Evolutionary conservation across 768 basidiomycete species (phyloP), one percentile per base, ranked within the genome.

Genomic region (Naganishia randhawae): DNA sequence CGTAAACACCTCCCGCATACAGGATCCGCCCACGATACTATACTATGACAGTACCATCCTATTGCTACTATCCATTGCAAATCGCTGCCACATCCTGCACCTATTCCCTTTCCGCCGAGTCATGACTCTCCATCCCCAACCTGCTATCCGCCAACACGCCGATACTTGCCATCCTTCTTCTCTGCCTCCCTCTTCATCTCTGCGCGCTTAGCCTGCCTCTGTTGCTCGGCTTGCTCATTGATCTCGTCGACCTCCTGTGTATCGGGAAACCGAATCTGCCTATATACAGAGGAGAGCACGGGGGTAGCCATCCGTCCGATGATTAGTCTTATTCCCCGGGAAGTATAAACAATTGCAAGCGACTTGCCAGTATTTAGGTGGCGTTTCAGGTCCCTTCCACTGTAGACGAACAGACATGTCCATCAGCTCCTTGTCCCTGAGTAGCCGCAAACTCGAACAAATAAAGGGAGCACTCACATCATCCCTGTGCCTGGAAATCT

Each of bases 151-250:
- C n/a, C 57, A 39, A 61, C 57, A 25, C 57, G 57, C 41, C 57
- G 57, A 61, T 61, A 61, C 57, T 61, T 61, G 14, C 57, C 57
- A 42, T 61, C 57, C 37, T 61, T 61, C 57, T 61, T 61, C 37
- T 42, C 57, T 1, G 63, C 63, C 63, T 64, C 63, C 63, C 42
- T 48, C 25, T 45, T 25, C 50, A 50, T 64, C 31, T 50, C 50
- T 1, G 42, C 42, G 29, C 63, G 63, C 39, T 64, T 64, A 1
- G 42, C 50, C 19, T 64, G 25, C 31, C 31, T 51, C 19, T 50
- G 42, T 27, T 17, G 2, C 19, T 64, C 50, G 27, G 63, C 63
- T 16, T 39, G 32, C 27, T 64, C 31, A 41, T 64, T 64, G 45
- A 64, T 50, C 31, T 48, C 50, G 11, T 17, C 17, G 27, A 64